phyloP scores from a whole-genome alignment of 23 red algal genomes.

The Agarophyton chilense region DNA sequence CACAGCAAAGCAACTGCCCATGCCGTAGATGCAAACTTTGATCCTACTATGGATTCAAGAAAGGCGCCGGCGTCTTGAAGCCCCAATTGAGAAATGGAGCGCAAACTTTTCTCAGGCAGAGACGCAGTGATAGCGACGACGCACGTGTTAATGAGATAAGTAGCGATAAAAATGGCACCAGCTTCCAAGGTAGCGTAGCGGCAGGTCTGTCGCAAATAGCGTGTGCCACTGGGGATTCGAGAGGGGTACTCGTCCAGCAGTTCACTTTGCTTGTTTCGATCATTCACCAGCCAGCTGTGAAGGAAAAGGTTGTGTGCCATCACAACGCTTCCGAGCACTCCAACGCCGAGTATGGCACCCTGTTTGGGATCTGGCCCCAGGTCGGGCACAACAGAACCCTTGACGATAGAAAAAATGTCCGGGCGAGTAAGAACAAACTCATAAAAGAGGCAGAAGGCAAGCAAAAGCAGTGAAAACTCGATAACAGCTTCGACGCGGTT shows the following conservation, averaged over 20 bases:
- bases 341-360: conserved; percentile 71
- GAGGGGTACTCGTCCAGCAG: not conserved
- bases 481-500: conserved; percentile 76
- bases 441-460: conserved; percentile 67
- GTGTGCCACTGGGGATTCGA: not conserved
- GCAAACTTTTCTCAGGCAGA: conserved; percentile 42
- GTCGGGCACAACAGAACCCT: conserved; percentile 68
- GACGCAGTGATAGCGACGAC: conserved; percentile 74
- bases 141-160: conserved; percentile 77
- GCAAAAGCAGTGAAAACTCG: conserved; percentile 64
- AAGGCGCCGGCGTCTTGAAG: conserved; percentile 78
- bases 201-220: conserved; percentile 2
- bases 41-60: conserved; percentile 37
- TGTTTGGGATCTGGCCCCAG: conserved; percentile 54
- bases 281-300: conserved; percentile 78
- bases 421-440: conserved; percentile 75
- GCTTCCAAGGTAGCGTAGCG: conserved; percentile 71
- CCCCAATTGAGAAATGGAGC: conserved; percentile 27
- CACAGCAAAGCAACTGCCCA: conserved; percentile 88
- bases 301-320: conserved; percentile 98
- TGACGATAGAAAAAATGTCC: conserved; percentile 24
- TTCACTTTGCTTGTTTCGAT: conserved; percentile 3
- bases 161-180: conserved; percentile 70
- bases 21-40: conserved; percentile 63
- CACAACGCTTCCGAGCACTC: conserved; percentile 86